Percentiles rank a stretch among this genome's conserved stretches.
Conservation (phyloP, 192 early-diverging fungal genomes). For the Radiomyces spectabilis region DNA sequence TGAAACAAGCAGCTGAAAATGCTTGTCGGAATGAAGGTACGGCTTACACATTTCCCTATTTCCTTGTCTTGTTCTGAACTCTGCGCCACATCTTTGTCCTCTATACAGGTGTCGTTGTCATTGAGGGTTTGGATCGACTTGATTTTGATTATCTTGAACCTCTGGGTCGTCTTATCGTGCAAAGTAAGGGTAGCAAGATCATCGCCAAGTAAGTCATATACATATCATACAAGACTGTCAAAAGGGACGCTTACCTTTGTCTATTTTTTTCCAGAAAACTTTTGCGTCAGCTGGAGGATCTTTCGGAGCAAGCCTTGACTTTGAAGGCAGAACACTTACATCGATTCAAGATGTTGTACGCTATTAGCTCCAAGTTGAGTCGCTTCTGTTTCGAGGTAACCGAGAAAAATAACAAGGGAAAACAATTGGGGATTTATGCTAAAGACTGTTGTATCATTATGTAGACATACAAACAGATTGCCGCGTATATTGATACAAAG, state of each 20-base stretch:
- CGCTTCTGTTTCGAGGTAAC: slow-evolving; percentile 38
- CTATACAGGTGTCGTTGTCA: slow-evolving; percentile 29
- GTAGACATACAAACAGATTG: slow-evolving; percentile 29
- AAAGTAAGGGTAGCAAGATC: slow-evolving; percentile 48
- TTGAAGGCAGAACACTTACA: slow-evolving; percentile 38
- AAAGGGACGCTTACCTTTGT: not conserved
- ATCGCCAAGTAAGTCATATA: slow-evolving; percentile 35
- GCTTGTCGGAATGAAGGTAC: slow-evolving; percentile 30
- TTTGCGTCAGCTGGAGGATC: slow-evolving; percentile 55
- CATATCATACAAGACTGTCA: too few species aligned
- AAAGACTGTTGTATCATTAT: not conserved
- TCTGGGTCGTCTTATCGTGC: slow-evolving; percentile 25
- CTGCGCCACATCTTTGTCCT: slow-evolving; percentile 1
- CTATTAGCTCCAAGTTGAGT: slow-evolving; percentile 38
- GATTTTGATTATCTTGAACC: slow-evolving; percentile 43
- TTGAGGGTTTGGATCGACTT: slow-evolving; percentile 31
- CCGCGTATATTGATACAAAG: slow-evolving; percentile 35
- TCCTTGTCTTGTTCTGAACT: not conserved
- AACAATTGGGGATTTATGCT: not conserved
- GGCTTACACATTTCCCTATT: not conserved
- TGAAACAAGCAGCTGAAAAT: slow-evolving; percentile 27
- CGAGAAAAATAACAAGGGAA: not conserved
- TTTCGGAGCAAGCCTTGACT: slow-evolving; percentile 35
- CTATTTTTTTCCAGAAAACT: slow-evolving; percentile 41
- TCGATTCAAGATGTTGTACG: slow-evolving; percentile 39